phyloP scores from a whole-genome alignment of 768 basidiomycete genomes.

The Tulasnella sp. region DNA sequence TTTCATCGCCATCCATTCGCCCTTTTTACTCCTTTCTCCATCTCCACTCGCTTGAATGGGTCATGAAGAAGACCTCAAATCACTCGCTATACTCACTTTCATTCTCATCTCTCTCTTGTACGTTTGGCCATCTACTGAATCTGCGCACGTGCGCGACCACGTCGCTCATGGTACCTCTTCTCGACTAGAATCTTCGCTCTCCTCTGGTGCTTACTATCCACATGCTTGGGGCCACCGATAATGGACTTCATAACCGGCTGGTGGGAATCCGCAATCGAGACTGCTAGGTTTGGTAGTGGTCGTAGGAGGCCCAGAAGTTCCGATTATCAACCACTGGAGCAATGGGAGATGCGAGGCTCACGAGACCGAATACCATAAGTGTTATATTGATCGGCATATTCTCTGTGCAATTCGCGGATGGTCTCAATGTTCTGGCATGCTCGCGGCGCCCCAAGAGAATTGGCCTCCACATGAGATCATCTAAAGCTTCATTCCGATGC shows the following conservation, averaged over 20 bases:
- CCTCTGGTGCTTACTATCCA: constrained; percentile 13
- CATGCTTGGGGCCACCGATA: constrained; percentile 9
- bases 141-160: not conserved
- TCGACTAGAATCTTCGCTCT: not conserved
- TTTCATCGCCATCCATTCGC: not conserved
- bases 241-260: not conserved
- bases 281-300: constrained; percentile 1
- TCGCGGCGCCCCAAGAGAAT: not conserved
- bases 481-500: no score
- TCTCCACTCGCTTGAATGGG: constrained; percentile 18
- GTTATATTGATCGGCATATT: no score
- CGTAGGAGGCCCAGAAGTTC: not conserved
- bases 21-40: constrained; percentile 5
- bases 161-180: not conserved
- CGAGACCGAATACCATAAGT: not conserved
- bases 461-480: not conserved
- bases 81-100: constrained; percentile 9
- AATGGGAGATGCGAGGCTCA: constrained; percentile 14
- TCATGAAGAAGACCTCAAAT: constrained; percentile 10
- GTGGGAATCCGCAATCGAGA: constrained; percentile 9
- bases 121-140: not conserved
- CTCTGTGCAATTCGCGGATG: not conserved
- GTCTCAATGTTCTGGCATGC: not conserved
- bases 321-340: constrained; percentile 10
- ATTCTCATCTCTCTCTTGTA: constrained; percentile 6